Base-by-base conservation (phyloP, 352 stramenopile species). In the Peronospora belbahrii region DNA sequence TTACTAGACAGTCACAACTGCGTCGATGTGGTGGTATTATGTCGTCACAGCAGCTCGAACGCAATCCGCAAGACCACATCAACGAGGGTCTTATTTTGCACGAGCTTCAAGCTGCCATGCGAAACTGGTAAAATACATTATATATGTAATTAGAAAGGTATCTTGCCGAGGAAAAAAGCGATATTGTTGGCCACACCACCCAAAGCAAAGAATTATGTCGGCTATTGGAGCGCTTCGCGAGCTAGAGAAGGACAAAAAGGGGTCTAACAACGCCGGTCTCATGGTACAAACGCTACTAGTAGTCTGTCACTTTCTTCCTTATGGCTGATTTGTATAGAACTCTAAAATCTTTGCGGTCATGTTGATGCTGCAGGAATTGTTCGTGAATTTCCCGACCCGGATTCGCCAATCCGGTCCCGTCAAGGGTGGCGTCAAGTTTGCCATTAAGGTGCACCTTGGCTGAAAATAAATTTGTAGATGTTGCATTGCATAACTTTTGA, bases 241-340 rank as follows among this genome's bases (percentile, higher is more conserved):
- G 48, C 68, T 93, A 31, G 81, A 90, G 64, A 88, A 90, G 65
- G 69, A 88, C 59, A 87, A 88, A 61, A 81, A 89, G 62, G 70
- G 65, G 37, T 48, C 67, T 3, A 70, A 72, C 48, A 82, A 84
- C 22, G 54, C 52, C 24, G 65, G 75, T 38, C 38, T 86, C 19
- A 84, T 78, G 71, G 73, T 85, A 27, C 15, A 48, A 31, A 4
- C 2, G 8, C 6, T 36, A 7, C 22, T 10, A 28, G 31, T 7
- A 6, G 24, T 15, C 11, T 13, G 14, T 3, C 25, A 13, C 31
- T 34, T 17, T 7, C 15, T 2, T 24, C n/a, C 4, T 17, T 22
- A 35, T 19, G 6, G 10, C 37, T 38, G 3, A 4, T 32, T 8
- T n/a, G 3, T 40, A 8, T 19, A 19, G 6, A 6, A 14, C 2